Evolutionary conservation across 257 asterid species (phyloP), one percentile per base, ranked within the genome.

Genomic region (Salvia splendens): DNA sequence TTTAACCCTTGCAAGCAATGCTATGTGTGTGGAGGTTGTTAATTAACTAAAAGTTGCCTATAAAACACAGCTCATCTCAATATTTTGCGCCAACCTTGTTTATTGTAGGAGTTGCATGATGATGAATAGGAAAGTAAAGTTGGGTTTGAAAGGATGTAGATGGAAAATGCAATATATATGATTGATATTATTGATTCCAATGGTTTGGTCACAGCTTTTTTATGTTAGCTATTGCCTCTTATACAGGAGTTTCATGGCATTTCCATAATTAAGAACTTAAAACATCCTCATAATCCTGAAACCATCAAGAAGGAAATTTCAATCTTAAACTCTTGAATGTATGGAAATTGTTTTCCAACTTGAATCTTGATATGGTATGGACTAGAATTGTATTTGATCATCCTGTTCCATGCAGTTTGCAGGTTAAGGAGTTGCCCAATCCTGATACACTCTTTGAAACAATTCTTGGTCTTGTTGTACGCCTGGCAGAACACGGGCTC

Each of bases 401-500:
- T 28, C 16, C 16, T 65, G 53, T 79, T 70, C 62, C 52, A 7
- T 75, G 38, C 74, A 93, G 99, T 74, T 97, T 88, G 73, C 99
- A 93, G 95, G 96, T 93, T 76, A 85, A 79, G 85, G 79, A 90
- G 78, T 74, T 93, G 80, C 86, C 70, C 78, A 90, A 93, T 71
- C 91, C 95, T 49, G 96, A 90, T 36, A 75, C 71, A 12, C 83
- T 90, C 53, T 90, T 90, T 75, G 96, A 93, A 72, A 86, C 84
- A 30, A 83, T 93, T 68, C 81, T 88, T 65, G 86, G 89, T 77
- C 87, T 87, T 68, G 86, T 93, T 61, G 82, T 85, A 81, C 97
- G 96, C 63, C 77, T 93, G 64, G 96, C 99, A 35, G 99, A 93
- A 84, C 95, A 93, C 50, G 99, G 99, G 35, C 95, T 93, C 59